Evolutionary conservation across 2,329 filamentous ascomycete species (phyloP).

Genomic region (Apiospora rasikravindrae): DNA sequence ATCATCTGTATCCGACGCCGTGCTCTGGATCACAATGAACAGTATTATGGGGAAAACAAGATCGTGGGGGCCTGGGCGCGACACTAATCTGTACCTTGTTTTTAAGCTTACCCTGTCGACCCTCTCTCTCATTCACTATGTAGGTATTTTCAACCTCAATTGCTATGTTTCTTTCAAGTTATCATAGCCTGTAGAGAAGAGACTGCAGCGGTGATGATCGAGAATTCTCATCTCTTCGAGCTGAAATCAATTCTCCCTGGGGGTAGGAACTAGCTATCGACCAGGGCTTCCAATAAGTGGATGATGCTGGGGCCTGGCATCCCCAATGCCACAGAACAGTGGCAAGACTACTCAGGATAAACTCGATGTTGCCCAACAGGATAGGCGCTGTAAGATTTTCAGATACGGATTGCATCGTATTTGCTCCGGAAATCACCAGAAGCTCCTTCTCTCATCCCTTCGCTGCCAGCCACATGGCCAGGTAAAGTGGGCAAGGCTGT

Average conservation of each 20-base stretch:
- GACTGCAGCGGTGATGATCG: background rate
- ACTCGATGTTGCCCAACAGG: background rate
- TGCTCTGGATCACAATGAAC: background rate
- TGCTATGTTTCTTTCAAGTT: background rate
- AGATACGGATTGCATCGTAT: background rate
- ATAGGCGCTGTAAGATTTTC: background rate
- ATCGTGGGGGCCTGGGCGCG: background rate
- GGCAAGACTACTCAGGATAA: background rate
- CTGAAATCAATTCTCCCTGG: background rate
- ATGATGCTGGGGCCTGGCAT: background rate
- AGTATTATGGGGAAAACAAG: background rate
- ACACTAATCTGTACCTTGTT: conserved; percentile 1
- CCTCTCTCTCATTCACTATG: too few relatives aligned
- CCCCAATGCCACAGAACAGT: background rate
- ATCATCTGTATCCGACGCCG: background rate
- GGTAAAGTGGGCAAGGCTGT: background rate
- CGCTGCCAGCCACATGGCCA: background rate
- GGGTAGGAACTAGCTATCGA: background rate
- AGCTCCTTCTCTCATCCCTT: background rate
- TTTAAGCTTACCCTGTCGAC: conserved; percentile 1
- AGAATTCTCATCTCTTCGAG: background rate
- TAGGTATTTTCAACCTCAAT: background rate
- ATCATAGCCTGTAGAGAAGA: background rate
- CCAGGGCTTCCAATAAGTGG: background rate
- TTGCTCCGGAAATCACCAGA: background rate